phyloP scores from a whole-genome alignment of 306 rosid species.

The Hippophae tibetana region DNA sequence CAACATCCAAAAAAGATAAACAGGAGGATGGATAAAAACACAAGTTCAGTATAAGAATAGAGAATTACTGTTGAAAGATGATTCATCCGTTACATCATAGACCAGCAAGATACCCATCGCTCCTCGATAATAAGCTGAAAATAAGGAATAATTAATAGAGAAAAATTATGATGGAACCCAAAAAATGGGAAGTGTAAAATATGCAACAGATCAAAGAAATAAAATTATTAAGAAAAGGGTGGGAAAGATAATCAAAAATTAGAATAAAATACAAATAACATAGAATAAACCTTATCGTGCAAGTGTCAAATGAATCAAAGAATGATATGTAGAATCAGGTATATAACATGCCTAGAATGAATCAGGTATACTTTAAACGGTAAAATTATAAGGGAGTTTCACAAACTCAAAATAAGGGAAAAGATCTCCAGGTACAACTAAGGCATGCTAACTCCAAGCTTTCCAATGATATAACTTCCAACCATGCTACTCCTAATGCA shows the following conservation, averaged over 20 bases:
- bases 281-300: too few species aligned
- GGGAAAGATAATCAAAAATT: neutral
- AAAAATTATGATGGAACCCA: neutral
- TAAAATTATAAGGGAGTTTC: too few species aligned
- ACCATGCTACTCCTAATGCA: too few species aligned
- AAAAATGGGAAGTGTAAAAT: neutral
- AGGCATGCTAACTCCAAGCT: too few species aligned
- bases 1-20: neutral
- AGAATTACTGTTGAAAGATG: conserved; percentile 84
- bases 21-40: neutral
- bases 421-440: too few species aligned
- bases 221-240: neutral
- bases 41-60: conserved; percentile 8
- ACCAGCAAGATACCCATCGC: conserved; percentile 98
- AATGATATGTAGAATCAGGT: too few species aligned
- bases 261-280: too few species aligned
- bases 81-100: conserved; percentile 86
- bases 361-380: too few species aligned
- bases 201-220: neutral
- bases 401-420: too few species aligned
- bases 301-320: too few species aligned
- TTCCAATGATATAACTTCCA: too few species aligned
- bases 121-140: conserved; percentile 88
- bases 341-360: too few species aligned
- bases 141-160: neutral